phyloP scores from a whole-genome alignment of 129 eudicot genomes.

The Mikania micrantha region DNA sequence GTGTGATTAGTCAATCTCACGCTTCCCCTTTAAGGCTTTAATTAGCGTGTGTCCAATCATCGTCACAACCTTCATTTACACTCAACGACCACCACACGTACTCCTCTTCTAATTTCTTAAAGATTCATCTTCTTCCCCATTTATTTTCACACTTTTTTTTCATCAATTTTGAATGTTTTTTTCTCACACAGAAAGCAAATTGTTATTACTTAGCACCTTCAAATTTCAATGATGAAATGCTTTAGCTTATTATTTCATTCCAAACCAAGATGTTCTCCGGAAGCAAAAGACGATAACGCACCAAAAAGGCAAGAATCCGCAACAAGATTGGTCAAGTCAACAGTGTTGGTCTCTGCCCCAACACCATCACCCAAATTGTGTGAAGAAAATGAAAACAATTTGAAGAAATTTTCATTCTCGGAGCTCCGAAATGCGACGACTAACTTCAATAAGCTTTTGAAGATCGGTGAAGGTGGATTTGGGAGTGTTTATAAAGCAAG shows the following conservation, averaged over 20 bases:
- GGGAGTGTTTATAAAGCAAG: conserved; percentile 81
- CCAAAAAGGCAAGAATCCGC: conserved; percentile 15
- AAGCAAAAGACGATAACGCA: conserved; percentile 25
- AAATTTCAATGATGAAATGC: conserved; percentile 22
- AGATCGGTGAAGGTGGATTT: conserved; percentile 86
- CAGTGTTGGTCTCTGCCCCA: conserved; percentile 39
- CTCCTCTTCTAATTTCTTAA: no score
- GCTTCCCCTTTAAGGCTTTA: no score
- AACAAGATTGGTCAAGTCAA: conserved; percentile 39
- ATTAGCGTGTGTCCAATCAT: no score
- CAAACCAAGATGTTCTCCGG: conserved; percentile 36
- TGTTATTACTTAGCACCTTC: no score
- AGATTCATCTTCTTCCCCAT: no score
- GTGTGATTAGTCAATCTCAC: no score
- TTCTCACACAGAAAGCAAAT: no score
- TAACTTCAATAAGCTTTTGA: conserved; percentile 61
- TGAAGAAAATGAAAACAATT: conserved; percentile 41
- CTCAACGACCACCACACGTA: no score
- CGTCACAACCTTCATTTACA: no score
- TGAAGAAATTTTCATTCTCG: conserved; percentile 53
- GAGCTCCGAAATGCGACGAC: conserved; percentile 68
- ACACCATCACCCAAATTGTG: conserved; percentile 50
- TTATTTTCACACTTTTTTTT: no score
- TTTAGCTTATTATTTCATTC: conserved; percentile 22
- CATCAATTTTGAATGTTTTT: no score